A percentile compares a stretch with the other conserved stretches of the same genome.
Conservation (phyloP, 23 red algal genomes). For the Cyanidiococcus yangmingshanensis region DNA sequence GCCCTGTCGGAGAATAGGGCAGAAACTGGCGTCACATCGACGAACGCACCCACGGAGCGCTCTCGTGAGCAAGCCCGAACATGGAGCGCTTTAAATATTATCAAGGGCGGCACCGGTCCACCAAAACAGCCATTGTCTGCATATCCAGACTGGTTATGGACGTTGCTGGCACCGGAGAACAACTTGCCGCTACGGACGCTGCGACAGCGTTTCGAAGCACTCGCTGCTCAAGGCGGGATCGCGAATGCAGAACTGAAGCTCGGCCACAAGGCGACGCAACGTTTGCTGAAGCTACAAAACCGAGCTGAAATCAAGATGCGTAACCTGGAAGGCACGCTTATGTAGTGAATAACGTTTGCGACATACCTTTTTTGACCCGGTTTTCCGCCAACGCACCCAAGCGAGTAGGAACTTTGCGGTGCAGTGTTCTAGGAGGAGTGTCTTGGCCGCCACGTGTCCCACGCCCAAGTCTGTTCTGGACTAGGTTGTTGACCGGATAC, state of each 20-base stretch:
- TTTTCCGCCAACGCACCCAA: too few species aligned
- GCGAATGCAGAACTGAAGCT: not conserved
- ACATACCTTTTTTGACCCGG: too few species aligned
- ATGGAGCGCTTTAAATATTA: not conserved
- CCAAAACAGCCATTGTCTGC: not conserved
- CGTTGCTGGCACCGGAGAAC: not conserved
- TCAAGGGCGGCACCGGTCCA: not conserved
- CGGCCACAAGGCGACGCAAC: not conserved
- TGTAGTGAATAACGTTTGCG: too few species aligned
- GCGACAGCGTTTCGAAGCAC: not conserved
- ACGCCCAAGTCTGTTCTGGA: too few species aligned
- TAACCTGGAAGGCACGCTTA: not conserved
- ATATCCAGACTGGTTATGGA: conserved; percentile 9
- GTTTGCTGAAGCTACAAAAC: conserved; percentile 5
- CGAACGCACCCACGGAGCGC: too few species aligned
- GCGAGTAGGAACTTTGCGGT: too few species aligned
- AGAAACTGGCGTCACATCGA: too few species aligned
- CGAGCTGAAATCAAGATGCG: not conserved
- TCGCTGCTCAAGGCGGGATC: not conserved
- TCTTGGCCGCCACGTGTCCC: too few species aligned
- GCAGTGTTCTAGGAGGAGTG: too few species aligned
- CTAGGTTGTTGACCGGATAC: too few species aligned
- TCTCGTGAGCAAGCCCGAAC: too few species aligned
- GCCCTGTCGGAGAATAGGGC: too few species aligned
- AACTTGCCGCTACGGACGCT: not conserved